These are phyloP conservation scores for Terfezia boudieri DNA, from an alignment of 495 filamentous ascomycete genomes.

Conservation along the genomic window DNA sequence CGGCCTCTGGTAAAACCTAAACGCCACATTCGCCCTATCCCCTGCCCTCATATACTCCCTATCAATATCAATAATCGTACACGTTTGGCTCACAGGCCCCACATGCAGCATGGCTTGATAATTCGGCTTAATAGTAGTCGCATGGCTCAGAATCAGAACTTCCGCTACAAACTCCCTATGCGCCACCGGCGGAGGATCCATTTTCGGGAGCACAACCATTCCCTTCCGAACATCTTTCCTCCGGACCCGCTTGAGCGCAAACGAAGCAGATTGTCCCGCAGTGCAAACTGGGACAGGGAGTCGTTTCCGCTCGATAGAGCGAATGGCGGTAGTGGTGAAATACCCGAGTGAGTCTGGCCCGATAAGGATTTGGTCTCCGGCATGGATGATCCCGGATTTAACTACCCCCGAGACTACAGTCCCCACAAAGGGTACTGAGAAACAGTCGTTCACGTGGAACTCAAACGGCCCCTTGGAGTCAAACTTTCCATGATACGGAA, in stretches of 20 bases:
- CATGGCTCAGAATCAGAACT: constrained; percentile 85
- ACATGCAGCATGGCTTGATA: constrained; percentile 99
- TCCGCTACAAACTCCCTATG: constrained; percentile 86
- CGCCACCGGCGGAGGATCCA: constrained; percentile 54
- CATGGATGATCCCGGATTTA: constrained; percentile 67
- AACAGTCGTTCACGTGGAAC: constrained; percentile 91
- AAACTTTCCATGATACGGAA: constrained; percentile 88
- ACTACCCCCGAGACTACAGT: constrained; percentile 91
- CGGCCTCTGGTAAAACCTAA: constrained; percentile 86
- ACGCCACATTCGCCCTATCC: constrained; percentile 76
- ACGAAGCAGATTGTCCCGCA: constrained; percentile 80
- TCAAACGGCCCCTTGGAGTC: constrained; percentile 74
- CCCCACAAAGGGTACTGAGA: constrained; percentile 94
- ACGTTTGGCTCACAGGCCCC: constrained; percentile 84
- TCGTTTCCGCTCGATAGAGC: constrained; percentile 86
- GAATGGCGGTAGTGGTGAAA: constrained; percentile 72
- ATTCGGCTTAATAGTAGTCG: constrained; percentile 93
- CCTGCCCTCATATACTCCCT: constrained; percentile 88
- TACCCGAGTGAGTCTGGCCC: constrained; percentile 83
- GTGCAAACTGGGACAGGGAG: constrained; percentile 74
- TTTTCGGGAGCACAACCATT: constrained; percentile 86
- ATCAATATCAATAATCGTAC: constrained; percentile 93
- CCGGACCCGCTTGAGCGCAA: constrained; percentile 65
- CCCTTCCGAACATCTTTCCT: constrained; percentile 93
- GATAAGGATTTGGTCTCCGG: constrained; percentile 71